A percentile compares a stretch with the other conserved stretches of the same genome.
Conservation (phyloP, 1,284 basidiomycete species). For the Ustilago loliicola region DNA sequence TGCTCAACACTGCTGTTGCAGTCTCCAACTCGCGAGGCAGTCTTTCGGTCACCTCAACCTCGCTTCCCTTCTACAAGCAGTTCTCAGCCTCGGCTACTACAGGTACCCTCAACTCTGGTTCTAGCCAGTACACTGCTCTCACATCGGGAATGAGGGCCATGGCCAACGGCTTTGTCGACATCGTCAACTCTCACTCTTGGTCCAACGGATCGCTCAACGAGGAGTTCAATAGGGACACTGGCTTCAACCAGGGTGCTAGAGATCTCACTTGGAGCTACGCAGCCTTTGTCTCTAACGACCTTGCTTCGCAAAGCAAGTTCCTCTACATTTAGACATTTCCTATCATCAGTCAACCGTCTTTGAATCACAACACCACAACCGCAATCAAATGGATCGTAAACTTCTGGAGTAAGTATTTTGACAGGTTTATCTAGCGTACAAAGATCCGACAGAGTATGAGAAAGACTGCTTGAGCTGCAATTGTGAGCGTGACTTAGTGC, state of each 20-base stretch:
- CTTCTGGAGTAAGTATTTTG: too few relatives aligned
- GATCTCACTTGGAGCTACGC: constrained; percentile 64
- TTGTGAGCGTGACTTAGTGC: constrained; percentile 11
- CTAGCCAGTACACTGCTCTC: constrained; percentile 30
- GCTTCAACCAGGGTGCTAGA: constrained; percentile 54
- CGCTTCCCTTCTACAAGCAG: constrained; percentile 53
- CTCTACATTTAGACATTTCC: constrained; percentile 14
- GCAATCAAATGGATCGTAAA: too few relatives aligned
- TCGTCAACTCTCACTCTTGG: constrained; percentile 46
- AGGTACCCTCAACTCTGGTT: constrained; percentile 29
- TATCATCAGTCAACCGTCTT: not conserved
- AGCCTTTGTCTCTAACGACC: constrained; percentile 46
- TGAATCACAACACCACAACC: too few relatives aligned
- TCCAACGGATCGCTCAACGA: constrained; percentile 57
- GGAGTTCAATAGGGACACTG: constrained; percentile 50
- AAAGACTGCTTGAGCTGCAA: too few relatives aligned
- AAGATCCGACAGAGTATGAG: too few relatives aligned
- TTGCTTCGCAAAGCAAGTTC: constrained; percentile 40
- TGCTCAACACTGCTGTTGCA: constrained; percentile 49
- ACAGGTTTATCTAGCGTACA: too few relatives aligned
- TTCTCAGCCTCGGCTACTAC: constrained; percentile 33
- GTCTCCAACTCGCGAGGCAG: constrained; percentile 29
- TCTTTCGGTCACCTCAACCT: constrained; percentile 35
- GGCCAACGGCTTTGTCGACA: constrained; percentile 50
- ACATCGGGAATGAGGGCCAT: constrained; percentile 45